Conservation (phyloP, 768 basidiomycete genomes). For the Sporobolomyces phaffii region DNA sequence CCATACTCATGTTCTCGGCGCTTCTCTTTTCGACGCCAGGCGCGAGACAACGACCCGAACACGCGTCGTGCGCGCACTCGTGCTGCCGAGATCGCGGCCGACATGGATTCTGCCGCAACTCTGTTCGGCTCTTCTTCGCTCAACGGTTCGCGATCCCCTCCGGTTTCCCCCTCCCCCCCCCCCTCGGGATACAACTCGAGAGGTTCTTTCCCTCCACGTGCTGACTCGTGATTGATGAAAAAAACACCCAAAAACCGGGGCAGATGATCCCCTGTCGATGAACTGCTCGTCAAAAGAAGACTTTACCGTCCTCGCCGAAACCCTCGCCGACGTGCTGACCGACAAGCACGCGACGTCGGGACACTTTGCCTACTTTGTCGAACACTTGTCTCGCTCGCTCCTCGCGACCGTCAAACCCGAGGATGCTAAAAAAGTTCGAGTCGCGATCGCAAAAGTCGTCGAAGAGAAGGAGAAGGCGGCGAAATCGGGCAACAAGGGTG, state of each 20-base stretch:
- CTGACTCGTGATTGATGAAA: too few relatives aligned
- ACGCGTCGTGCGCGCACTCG: conserved; percentile 70
- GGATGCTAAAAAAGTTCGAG: conserved; percentile 84
- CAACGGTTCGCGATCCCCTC: conserved; percentile 16
- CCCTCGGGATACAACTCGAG: conserved; percentile 48
- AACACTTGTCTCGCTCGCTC: conserved; percentile 71
- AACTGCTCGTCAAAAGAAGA: conserved; percentile 86
- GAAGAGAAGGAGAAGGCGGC: conserved; percentile 94
- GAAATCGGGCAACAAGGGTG: conserved; percentile 73
- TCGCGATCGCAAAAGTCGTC: conserved; percentile 72
- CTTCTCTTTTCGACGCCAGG: conserved; percentile 52
- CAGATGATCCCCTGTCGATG: conserved; percentile 66
- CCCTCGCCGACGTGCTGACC: conserved; percentile 68
- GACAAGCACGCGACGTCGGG: conserved; percentile 75
- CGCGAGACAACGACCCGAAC: conserved; percentile 62
- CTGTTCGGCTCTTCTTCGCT: conserved; percentile 57
- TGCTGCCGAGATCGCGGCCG: conserved; percentile 66
- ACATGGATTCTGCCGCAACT: conserved; percentile 75
- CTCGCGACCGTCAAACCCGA: conserved; percentile 75
- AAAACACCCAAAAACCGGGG: too few relatives aligned
- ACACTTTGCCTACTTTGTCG: conserved; percentile 73
- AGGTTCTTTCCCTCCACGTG: too few relatives aligned
- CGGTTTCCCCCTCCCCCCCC: background rate
- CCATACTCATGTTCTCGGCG: background rate
- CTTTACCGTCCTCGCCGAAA: conserved; percentile 65